Conservation (phyloP, 345 rosid genomes). For the Tarenaya hassleriana region DNA sequence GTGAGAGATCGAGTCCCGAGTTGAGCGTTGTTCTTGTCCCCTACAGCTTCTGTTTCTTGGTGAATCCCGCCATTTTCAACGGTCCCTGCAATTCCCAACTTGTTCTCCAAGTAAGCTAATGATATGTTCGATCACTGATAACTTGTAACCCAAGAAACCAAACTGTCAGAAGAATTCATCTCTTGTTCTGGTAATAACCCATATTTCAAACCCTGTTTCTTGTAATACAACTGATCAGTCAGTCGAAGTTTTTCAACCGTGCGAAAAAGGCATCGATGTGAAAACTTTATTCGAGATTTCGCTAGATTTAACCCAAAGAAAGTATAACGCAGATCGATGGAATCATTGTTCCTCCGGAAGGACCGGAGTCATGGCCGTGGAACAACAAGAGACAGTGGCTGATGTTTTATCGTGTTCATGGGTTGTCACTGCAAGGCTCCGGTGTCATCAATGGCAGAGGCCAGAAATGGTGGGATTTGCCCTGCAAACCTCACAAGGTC, state of each 20-base stretch:
- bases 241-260: no score
- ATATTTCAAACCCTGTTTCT: no score
- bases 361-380: conserved; percentile 61
- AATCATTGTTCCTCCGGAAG: conserved; percentile 33
- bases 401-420: conserved; percentile 61
- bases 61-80: conserved; percentile 68
- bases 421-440: conserved; percentile 64
- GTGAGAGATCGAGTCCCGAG: conserved; percentile 27
- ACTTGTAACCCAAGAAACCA: no score
- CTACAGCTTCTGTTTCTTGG: conserved; percentile 51
- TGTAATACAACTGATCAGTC: no score
- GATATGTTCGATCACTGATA: no score
- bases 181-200: no score
- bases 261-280: no score
- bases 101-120: conserved; percentile 53
- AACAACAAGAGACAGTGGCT: conserved; percentile 70
- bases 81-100: conserved; percentile 67
- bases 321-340: conserved; percentile 34
- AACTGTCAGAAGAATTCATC: no score
- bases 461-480: conserved; percentile 90
- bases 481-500: conserved; percentile 88
- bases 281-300: no score
- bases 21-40: conserved; percentile 46
- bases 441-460: conserved; percentile 76
- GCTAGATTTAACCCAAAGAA: not conserved